Evolutionary conservation across 306 rosid species (phyloP).

Genomic region (Acacia melanoxylon): DNA sequence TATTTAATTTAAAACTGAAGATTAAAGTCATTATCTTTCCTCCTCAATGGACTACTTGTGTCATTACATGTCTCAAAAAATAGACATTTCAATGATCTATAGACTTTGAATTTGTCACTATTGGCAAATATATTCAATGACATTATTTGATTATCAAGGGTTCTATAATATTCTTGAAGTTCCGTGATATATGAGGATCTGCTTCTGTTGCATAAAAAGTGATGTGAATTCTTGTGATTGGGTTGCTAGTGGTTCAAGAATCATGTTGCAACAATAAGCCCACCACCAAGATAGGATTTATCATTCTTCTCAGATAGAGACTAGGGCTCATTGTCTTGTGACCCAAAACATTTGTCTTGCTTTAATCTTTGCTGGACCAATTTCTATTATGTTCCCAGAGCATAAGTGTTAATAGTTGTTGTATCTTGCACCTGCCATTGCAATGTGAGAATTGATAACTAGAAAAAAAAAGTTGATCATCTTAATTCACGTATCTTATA

Average conservation of each 20-base stretch:
- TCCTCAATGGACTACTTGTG: neutral
- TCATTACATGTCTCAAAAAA: neutral
- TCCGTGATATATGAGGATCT: neutral
- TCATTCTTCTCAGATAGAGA: neutral
- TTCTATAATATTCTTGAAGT: neutral
- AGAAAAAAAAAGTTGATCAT: neutral
- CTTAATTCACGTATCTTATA: neutral
- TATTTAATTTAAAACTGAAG: neutral
- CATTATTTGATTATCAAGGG: neutral
- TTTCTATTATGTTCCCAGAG: neutral
- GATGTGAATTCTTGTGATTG: neutral
- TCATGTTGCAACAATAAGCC: neutral
- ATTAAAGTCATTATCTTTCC: neutral
- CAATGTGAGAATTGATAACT: neutral
- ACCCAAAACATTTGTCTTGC: neutral
- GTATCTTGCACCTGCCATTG: neutral
- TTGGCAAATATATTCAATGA: neutral
- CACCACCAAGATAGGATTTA: neutral
- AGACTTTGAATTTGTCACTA: neutral
- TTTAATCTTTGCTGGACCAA: neutral
- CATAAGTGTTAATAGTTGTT: neutral
- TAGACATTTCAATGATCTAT: neutral
- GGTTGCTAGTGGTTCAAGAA: neutral
- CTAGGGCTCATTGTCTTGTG: neutral
- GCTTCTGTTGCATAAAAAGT: neutral